A percentile compares a stretch with the other conserved stretches of the same genome.
Evolutionary conservation across 371 early-diverging fungal species (phyloP).

Genomic region (Mortierella sp.): DNA sequence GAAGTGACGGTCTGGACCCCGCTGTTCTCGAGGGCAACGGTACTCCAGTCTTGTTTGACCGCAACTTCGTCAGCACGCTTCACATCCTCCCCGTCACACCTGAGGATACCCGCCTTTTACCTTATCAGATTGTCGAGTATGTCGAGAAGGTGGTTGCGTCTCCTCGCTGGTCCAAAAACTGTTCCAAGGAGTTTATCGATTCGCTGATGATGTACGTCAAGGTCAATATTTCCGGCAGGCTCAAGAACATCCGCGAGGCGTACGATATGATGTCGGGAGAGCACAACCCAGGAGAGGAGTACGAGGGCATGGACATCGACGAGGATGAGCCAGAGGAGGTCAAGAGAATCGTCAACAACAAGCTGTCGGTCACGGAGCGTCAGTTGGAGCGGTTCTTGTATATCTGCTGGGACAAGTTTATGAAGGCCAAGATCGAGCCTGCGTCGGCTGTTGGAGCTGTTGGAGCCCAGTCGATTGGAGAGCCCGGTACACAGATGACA

Average conservation of each 20-base stretch:
- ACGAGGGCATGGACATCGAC: slow-evolving; percentile 74
- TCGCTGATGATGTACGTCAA: slow-evolving; percentile 67
- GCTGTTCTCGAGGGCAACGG: slow-evolving; percentile 95
- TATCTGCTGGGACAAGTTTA: slow-evolving; percentile 87
- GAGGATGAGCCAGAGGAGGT: slow-evolving; percentile 63
- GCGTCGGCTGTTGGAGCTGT: slow-evolving; percentile 93
- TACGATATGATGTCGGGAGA: slow-evolving; percentile 69
- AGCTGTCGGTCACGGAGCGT: slow-evolving; percentile 78
- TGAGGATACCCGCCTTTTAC: slow-evolving; percentile 65
- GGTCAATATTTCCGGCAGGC: slow-evolving; percentile 67
- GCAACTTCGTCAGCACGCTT: slow-evolving; percentile 81
- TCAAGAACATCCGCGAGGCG: slow-evolving; percentile 63
- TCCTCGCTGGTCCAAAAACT: slow-evolving; percentile 71
- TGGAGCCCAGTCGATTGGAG: slow-evolving; percentile 99
- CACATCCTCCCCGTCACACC: slow-evolving; percentile 52
- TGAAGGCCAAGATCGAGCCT: slow-evolving; percentile 67
- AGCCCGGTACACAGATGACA: slow-evolving; percentile 99
- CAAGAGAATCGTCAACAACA: slow-evolving; percentile 72
- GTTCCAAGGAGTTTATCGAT: slow-evolving; percentile 77
- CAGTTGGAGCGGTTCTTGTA: slow-evolving; percentile 83
- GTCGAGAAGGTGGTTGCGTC: slow-evolving; percentile 64
- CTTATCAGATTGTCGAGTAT: slow-evolving; percentile 79
- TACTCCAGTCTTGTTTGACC: slow-evolving; percentile 90
- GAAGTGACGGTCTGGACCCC: slow-evolving; percentile 99
- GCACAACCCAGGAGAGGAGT: slow-evolving; percentile 72